Evolutionary conservation across 768 basidiomycete species (phyloP).

Genomic region (Pleurotus tuber-regium): DNA sequence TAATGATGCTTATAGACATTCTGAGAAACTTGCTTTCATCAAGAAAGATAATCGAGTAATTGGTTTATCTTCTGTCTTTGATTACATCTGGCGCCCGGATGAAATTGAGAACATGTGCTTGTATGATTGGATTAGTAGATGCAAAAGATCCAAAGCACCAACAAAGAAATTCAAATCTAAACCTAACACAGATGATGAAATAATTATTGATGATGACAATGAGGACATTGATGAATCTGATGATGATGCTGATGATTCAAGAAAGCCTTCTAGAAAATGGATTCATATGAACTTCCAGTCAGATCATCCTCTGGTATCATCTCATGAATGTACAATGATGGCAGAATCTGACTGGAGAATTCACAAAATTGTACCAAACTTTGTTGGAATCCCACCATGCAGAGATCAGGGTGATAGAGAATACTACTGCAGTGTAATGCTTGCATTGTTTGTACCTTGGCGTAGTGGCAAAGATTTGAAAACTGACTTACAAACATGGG

Average conservation of each 20-base stretch:
- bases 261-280: background rate
- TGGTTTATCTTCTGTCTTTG: background rate
- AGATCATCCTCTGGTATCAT: background rate
- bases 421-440: conserved; percentile 30
- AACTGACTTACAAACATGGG: conserved; percentile 15
- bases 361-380: conserved; percentile 21
- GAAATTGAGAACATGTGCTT: background rate
- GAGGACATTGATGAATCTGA: background rate
- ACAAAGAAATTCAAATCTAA: background rate
- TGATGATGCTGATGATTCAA: background rate
- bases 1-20: background rate
- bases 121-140: background rate
- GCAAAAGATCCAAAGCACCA: background rate
- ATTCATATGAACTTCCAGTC: background rate
- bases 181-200: conserved; percentile 1
- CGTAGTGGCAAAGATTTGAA: conserved; percentile 26
- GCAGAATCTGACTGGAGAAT: background rate
- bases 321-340: background rate
- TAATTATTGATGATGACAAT: background rate
- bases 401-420: conserved; percentile 29
- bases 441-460: conserved; percentile 33
- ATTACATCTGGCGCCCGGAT: background rate
- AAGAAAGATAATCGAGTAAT: background rate
- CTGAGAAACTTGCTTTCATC: background rate
- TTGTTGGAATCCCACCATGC: conserved; percentile 28